Conservation (phyloP, 1,139 yeast species). For the Chernovozyma aurita region DNA sequence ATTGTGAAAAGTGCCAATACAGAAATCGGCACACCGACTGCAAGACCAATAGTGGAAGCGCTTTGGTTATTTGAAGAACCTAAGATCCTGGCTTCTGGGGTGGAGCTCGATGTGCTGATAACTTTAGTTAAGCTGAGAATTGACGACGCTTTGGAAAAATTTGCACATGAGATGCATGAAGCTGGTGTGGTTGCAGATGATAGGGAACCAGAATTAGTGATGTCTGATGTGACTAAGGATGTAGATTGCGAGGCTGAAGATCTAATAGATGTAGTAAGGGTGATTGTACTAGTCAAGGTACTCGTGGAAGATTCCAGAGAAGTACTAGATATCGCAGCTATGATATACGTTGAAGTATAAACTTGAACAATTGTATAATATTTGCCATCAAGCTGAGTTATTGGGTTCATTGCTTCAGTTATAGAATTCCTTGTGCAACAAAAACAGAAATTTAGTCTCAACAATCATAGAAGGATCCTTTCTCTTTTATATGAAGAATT, state of each 20-base stretch:
- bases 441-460: too few relatives aligned
- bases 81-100: too few relatives aligned
- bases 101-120: too few relatives aligned
- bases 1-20: conserved; percentile 23
- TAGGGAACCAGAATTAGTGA: conserved; percentile 5
- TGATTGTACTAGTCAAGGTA: not conserved
- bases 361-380: not conserved
- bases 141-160: conserved; percentile 2
- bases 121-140: too few relatives aligned
- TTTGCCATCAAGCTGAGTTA: too few relatives aligned
- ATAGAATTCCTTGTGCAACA: too few relatives aligned
- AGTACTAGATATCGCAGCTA: too few relatives aligned
- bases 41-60: conserved; percentile 28
- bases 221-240: conserved; percentile 5
- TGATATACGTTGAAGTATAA: not conserved
- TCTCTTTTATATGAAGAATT: too few relatives aligned
- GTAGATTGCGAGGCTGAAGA: conserved; percentile 6
- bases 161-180: conserved; percentile 1
- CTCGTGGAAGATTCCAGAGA: not conserved
- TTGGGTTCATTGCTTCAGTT: too few relatives aligned
- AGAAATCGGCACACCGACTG: conserved; percentile 42
- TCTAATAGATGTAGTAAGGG: too few relatives aligned
- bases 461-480: too few relatives aligned
- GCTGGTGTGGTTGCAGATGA: too few relatives aligned
- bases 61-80: conserved; percentile 5